Percentiles rank a stretch among this genome's conserved stretches.
These are phyloP conservation scores for Lipomyces yarrowii DNA, from an alignment of 1,139 yeast genomes.

Conservation along the genomic window DNA sequence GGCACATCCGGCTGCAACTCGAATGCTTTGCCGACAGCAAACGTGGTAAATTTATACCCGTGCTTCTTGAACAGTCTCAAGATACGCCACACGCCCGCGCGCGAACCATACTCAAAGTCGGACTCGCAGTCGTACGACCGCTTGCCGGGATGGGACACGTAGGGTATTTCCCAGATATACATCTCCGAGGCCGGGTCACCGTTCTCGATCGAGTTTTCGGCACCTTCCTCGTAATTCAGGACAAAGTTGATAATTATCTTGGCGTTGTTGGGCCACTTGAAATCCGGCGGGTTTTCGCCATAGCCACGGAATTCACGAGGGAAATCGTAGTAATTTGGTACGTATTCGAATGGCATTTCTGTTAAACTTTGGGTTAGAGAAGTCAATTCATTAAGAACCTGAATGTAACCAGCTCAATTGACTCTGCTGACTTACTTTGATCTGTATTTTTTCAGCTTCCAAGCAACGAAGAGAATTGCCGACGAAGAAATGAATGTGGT, in stretches of 20 bases:
- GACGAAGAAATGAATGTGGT: background rate
- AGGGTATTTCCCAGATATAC: slow-evolving; percentile 41
- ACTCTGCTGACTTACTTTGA: background rate
- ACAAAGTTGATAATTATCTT: slow-evolving; percentile 45
- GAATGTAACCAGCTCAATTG: background rate
- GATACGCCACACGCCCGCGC: slow-evolving; percentile 47
- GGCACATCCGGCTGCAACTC: slow-evolving; percentile 43
- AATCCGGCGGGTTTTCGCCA: slow-evolving; percentile 41
- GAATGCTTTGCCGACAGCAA: slow-evolving; percentile 48
- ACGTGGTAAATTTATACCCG: slow-evolving; percentile 43
- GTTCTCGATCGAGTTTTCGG: slow-evolving; percentile 42
- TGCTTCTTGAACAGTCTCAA: slow-evolving; percentile 42
- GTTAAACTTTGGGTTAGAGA: background rate
- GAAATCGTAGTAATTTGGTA: slow-evolving; percentile 34
- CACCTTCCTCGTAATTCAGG: slow-evolving; percentile 46
- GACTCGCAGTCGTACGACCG: slow-evolving; percentile 38
- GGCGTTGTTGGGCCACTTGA: slow-evolving; percentile 45
- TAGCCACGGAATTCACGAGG: slow-evolving; percentile 45
- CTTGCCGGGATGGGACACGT: slow-evolving; percentile 28
- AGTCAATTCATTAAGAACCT: background rate
- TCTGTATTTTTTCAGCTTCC: background rate
- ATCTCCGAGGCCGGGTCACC: slow-evolving; percentile 46
- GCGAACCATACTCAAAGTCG: slow-evolving; percentile 46
- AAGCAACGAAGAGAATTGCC: background rate
- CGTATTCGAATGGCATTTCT: slow-evolving; percentile 18